phyloP scores from a whole-genome alignment of 2,329 filamentous ascomycete species.

The Talaromyces marneffei region DNA sequence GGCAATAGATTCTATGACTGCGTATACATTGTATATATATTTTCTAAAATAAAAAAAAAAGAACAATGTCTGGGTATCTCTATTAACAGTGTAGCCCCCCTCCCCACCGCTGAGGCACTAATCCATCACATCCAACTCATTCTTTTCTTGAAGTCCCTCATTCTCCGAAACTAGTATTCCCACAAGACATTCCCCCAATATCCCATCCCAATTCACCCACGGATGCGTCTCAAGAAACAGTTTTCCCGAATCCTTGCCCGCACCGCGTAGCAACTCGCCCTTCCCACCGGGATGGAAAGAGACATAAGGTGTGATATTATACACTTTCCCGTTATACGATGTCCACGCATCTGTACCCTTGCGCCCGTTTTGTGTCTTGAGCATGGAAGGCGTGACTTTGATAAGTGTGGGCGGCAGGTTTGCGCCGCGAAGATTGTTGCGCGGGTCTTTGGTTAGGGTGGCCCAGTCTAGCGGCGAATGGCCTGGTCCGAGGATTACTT shows the following conservation, averaged over 20 bases:
- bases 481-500: conserved; percentile 79
- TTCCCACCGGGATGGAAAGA: conserved; percentile 81
- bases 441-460: conserved; percentile 59
- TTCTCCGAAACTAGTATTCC: conserved; percentile 56
- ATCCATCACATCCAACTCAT: conserved; percentile 55
- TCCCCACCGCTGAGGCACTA: no score
- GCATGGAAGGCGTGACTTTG: conserved; percentile 74
- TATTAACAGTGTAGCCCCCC: neutral
- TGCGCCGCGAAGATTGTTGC: conserved; percentile 60
- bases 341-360: conserved; percentile 88
- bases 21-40: neutral
- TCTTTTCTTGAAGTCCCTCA: conserved; percentile 32
- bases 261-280: conserved; percentile 57
- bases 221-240: conserved; percentile 60
- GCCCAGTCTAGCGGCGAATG: conserved; percentile 97
- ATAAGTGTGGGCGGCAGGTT: conserved; percentile 49
- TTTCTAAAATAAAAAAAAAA: neutral
- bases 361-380: conserved; percentile 73
- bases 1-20: neutral
- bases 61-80: conserved; percentile 1
- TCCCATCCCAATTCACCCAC: conserved; percentile 65
- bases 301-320: conserved; percentile 86
- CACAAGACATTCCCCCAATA: conserved; percentile 56
- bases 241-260: conserved; percentile 60
- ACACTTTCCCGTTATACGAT: conserved; percentile 80